phyloP scores from a whole-genome alignment of 352 stramenopile species.

The Pythium biforme region DNA sequence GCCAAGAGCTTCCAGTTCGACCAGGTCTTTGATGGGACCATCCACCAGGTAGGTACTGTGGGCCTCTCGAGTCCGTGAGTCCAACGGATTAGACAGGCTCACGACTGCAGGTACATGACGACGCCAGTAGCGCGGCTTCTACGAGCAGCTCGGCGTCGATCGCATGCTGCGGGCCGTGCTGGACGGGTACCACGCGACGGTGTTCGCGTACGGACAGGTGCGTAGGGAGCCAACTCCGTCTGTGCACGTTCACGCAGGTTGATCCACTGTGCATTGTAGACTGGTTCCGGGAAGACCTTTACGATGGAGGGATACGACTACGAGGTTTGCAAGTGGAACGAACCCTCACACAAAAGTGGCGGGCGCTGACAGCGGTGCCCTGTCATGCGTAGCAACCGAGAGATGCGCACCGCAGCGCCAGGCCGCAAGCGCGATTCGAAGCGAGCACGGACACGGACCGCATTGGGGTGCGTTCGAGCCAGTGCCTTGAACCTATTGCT shows the following conservation, averaged over 20 bases:
- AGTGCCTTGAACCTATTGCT: no score
- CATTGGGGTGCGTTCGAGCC: slow-evolving; percentile 44
- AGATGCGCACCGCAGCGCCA: slow-evolving; percentile 7
- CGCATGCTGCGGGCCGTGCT: slow-evolving; percentile 36
- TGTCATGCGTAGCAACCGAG: slow-evolving; percentile 5
- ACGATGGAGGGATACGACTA: slow-evolving; percentile 66
- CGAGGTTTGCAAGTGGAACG: slow-evolving; percentile 35
- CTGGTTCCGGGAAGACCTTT: slow-evolving; percentile 59
- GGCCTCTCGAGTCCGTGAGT: neutral
- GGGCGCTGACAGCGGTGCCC: no score
- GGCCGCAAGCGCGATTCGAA: slow-evolving; percentile 23
- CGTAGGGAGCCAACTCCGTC: neutral
- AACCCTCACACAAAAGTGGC: no score
- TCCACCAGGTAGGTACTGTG: slow-evolving; percentile 28
- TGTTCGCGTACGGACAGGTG: slow-evolving; percentile 62
- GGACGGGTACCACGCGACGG: slow-evolving; percentile 46
- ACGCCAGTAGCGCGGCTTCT: slow-evolving; percentile 36
- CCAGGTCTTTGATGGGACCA: slow-evolving; percentile 43
- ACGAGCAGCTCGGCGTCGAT: slow-evolving; percentile 37
- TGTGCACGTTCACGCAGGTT: neutral
- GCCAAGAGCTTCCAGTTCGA: slow-evolving; percentile 51
- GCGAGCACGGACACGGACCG: slow-evolving; percentile 11
- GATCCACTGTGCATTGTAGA: slow-evolving; percentile 19
- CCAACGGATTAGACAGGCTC: neutral
- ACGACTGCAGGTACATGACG: neutral